Evolutionary conservation across 495 filamentous ascomycete species (phyloP).

Genomic region (Aspergillus conjunctus): DNA sequence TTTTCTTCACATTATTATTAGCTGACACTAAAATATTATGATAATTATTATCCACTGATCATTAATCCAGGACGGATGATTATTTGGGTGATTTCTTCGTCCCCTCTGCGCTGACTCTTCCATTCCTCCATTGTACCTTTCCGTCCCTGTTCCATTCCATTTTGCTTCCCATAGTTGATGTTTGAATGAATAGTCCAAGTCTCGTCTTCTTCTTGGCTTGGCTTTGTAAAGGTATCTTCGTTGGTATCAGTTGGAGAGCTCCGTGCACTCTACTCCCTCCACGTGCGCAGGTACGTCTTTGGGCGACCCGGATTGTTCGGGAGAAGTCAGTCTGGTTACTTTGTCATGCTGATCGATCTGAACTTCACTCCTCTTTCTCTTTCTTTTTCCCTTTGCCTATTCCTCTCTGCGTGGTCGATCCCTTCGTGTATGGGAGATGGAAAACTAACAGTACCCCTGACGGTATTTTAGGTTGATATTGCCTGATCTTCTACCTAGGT

Average conservation of each 20-base stretch:
- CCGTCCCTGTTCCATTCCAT: neutral
- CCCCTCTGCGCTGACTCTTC: neutral
- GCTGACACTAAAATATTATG: neutral
- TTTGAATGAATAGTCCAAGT: neutral
- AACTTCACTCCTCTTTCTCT: neutral
- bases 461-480: constrained; percentile 5
- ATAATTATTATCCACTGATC: neutral
- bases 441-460: constrained; percentile 11
- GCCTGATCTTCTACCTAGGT: constrained; percentile 5
- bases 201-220: neutral
- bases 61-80: neutral
- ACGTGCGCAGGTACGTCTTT: constrained; percentile 27
- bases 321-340: constrained; percentile 8
- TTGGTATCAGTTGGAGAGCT: constrained; percentile 15
- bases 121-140: neutral
- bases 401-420: neutral
- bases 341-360: neutral
- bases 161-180: neutral
- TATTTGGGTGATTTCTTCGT: neutral
- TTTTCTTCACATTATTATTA: neutral
- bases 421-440: constrained; percentile 4
- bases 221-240: constrained; percentile 4
- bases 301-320: constrained; percentile 20
- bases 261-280: constrained; percentile 21
- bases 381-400: constrained; percentile 6